Conservation (phyloP, 1,139 yeast species). For the Diutina ranongensis region DNA sequence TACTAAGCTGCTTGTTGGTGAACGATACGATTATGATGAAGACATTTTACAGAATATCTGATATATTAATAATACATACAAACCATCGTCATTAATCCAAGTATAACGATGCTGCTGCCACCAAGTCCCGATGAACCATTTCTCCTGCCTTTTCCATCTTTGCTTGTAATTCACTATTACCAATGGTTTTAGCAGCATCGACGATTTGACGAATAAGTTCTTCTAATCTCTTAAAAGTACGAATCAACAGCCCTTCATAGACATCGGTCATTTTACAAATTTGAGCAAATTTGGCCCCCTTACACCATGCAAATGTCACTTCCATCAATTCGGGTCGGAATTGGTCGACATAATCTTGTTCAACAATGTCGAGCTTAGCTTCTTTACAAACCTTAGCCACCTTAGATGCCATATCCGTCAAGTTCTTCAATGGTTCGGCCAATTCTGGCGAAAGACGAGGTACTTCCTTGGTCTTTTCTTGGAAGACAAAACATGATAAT, state of each 20-base stretch:
- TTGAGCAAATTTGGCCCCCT: constrained; percentile 91
- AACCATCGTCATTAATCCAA: constrained; percentile 15
- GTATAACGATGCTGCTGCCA: constrained; percentile 90
- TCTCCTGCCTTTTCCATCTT: constrained; percentile 84
- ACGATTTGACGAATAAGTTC: constrained; percentile 86
- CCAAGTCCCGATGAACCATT: constrained; percentile 89
- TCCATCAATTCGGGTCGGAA: constrained; percentile 94
- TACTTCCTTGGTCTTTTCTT: constrained; percentile 83
- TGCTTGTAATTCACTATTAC: constrained; percentile 71
- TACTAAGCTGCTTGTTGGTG: constrained; percentile 27
- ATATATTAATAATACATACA: background rate
- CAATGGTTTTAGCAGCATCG: constrained; percentile 86
- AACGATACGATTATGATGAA: constrained; percentile 16
- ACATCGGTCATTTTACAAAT: constrained; percentile 98
- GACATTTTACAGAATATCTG: too few species aligned
- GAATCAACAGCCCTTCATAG: constrained; percentile 89
- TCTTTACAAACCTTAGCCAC: constrained; percentile 85
- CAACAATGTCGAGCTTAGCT: constrained; percentile 78
- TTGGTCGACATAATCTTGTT: constrained; percentile 82
- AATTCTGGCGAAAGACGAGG: constrained; percentile 81
- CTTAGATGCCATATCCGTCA: constrained; percentile 83
- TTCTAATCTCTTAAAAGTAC: constrained; percentile 89
- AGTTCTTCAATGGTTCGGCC: constrained; percentile 74
- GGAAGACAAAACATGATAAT: constrained; percentile 91
- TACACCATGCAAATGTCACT: constrained; percentile 93